These are phyloP conservation scores for Fragaria ananassa DNA, from an alignment of 306 rosid genomes.

Conservation along the genomic window DNA sequence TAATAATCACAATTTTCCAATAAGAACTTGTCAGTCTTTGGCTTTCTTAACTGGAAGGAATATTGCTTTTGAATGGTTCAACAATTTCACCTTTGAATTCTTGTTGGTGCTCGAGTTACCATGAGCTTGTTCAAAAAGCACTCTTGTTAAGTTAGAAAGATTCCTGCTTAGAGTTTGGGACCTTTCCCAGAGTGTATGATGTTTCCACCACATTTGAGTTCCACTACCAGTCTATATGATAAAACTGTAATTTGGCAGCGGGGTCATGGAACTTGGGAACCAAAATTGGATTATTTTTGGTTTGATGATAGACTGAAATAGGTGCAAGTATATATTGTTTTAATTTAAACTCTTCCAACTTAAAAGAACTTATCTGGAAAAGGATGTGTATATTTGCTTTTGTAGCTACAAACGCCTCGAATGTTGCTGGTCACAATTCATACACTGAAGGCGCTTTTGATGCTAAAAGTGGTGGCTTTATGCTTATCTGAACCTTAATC, in stretches of 20 bases:
- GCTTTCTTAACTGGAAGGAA: not conserved
- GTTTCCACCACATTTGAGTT: constrained; percentile 4
- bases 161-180: not conserved
- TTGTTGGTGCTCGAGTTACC: not conserved
- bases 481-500: not conserved
- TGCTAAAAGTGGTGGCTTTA: not conserved
- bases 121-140: not conserved
- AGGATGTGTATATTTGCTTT: not conserved
- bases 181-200: not conserved
- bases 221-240: not conserved
- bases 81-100: not conserved
- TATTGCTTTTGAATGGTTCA: not conserved
- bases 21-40: not conserved
- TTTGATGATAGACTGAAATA: not conserved
- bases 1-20: not conserved
- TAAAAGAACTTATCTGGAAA: not conserved
- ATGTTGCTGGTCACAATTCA: not conserved
- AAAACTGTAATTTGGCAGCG: not conserved
- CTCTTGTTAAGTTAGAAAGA: not conserved
- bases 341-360: not conserved
- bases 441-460: not conserved
- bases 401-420: not conserved
- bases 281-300: not conserved
- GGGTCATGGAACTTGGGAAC: not conserved
- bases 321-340: not conserved